phyloP scores from a whole-genome alignment of 2,329 filamentous ascomycete species.

The Neospermospora avenae region DNA sequence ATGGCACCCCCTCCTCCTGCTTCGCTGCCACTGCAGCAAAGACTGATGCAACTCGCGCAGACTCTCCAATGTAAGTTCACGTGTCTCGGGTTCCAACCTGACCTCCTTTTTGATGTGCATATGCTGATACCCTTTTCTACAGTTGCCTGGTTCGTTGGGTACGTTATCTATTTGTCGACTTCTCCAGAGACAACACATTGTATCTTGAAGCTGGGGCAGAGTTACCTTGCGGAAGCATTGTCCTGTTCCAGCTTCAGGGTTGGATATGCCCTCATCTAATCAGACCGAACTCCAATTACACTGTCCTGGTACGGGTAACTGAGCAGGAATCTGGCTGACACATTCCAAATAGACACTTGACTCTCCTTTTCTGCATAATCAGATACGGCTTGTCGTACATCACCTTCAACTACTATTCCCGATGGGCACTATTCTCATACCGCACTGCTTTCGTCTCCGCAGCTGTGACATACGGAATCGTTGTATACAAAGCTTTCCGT shows the following conservation, averaged over 20 bases:
- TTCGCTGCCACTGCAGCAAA: slow-evolving; percentile 39
- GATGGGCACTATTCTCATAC: slow-evolving; percentile 79
- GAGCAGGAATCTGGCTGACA: slow-evolving; percentile 20
- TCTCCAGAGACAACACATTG: not conserved
- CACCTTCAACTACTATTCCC: slow-evolving; percentile 79
- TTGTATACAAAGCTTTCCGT: slow-evolving; percentile 96
- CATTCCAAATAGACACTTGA: slow-evolving; percentile 65
- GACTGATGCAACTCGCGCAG: slow-evolving; percentile 74
- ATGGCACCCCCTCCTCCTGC: slow-evolving; percentile 36
- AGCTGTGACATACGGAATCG: slow-evolving; percentile 91
- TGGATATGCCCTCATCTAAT: slow-evolving; percentile 19
- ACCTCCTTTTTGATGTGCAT: slow-evolving; percentile 12
- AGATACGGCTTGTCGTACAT: slow-evolving; percentile 85
- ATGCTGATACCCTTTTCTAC: slow-evolving; percentile 27
- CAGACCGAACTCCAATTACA: slow-evolving; percentile 5
- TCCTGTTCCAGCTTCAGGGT: slow-evolving; percentile 10
- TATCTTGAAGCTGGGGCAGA: slow-evolving; percentile 3
- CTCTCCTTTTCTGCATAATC: slow-evolving; percentile 75
- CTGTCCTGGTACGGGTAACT: not conserved
- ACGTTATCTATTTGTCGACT: slow-evolving; percentile 43
- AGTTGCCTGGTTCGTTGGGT: slow-evolving; percentile 82
- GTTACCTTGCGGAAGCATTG: slow-evolving; percentile 9
- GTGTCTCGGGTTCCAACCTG: slow-evolving; percentile 1
- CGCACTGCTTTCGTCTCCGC: slow-evolving; percentile 87
- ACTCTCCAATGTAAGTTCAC: slow-evolving; percentile 80